Percentiles rank a stretch among this genome's conserved stretches.
phyloP scores from a whole-genome alignment of 179 eudicot species.

The Silene coronaria region DNA sequence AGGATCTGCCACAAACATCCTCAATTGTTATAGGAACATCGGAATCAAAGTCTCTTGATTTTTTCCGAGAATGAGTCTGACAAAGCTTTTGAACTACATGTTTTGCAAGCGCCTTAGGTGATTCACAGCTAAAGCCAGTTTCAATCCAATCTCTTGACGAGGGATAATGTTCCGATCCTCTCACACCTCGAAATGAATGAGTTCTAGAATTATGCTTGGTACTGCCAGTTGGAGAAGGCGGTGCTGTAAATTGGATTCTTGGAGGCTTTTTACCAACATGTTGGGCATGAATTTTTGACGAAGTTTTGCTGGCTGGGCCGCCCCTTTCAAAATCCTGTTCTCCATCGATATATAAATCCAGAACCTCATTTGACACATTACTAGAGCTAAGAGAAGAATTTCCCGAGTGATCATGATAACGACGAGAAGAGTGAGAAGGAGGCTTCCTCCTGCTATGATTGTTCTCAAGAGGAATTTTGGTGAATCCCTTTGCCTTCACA shows the following conservation, averaged over 20 bases:
- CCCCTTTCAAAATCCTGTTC: constrained; percentile 56
- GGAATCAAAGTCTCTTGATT: constrained; percentile 41
- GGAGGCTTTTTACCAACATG: constrained; percentile 53
- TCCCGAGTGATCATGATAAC: constrained; percentile 39
- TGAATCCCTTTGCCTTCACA: constrained; percentile 35
- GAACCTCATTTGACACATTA: constrained; percentile 56
- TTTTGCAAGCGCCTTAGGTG: constrained; percentile 73
- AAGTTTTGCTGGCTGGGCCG: constrained; percentile 25
- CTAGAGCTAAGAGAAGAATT: constrained; percentile 56
- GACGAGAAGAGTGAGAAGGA: constrained; percentile 24
- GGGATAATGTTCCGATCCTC: constrained; percentile 34
- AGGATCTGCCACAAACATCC: constrained; percentile 53
- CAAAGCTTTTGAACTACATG: constrained; percentile 79
- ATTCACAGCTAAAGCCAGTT: constrained; percentile 45
- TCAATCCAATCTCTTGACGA: constrained; percentile 50
- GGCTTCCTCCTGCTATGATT: constrained; percentile 26
- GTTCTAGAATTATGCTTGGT: constrained; percentile 49
- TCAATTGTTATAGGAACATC: constrained; percentile 72
- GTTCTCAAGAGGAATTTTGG: constrained; percentile 24
- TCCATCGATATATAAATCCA: constrained; percentile 86
- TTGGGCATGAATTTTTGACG: constrained; percentile 29
- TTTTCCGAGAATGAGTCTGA: constrained; percentile 40
- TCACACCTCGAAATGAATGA: constrained; percentile 49
- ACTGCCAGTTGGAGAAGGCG: constrained; percentile 49
- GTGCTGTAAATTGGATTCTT: constrained; percentile 43